Percentiles rank a stretch among this genome's conserved stretches.
phyloP scores from a whole-genome alignment of 495 filamentous ascomycete genomes.

The Cladorrhinum samala region DNA sequence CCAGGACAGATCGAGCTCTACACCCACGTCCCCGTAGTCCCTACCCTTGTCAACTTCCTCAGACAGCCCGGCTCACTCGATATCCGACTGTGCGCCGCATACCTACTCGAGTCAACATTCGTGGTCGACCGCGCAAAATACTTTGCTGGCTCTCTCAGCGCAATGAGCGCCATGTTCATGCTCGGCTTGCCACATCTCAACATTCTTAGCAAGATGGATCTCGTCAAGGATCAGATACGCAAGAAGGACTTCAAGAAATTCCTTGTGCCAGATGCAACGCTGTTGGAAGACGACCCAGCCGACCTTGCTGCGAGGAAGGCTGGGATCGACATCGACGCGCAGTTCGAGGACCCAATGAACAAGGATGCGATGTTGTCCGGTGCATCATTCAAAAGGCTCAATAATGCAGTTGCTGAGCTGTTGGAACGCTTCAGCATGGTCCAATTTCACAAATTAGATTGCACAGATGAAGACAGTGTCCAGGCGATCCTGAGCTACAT shows the following conservation, averaged over 20 bases:
- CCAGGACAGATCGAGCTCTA: constrained; percentile 98
- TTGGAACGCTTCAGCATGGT: constrained; percentile 99
- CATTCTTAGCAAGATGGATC: constrained; percentile 93
- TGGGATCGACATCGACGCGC: constrained; percentile 33
- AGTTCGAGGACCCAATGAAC: constrained; percentile 49
- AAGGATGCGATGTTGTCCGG: constrained; percentile 69
- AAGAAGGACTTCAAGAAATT: constrained; percentile 82
- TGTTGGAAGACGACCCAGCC: constrained; percentile 65
- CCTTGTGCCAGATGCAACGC: constrained; percentile 69
- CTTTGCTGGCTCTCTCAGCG: constrained; percentile 89
- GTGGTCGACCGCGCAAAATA: constrained; percentile 93
- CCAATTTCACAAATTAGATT: constrained; percentile 83
- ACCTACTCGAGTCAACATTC: constrained; percentile 92
- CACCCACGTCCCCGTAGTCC: constrained; percentile 90
- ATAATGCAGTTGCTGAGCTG: constrained; percentile 76
- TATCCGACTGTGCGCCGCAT: constrained; percentile 88
- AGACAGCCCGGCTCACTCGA: constrained; percentile 73
- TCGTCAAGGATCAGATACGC: constrained; percentile 75
- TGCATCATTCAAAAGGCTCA: constrained; percentile 68
- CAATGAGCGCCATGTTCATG: constrained; percentile 99
- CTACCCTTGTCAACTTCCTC: constrained; percentile 75
- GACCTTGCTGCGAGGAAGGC: constrained; percentile 42
- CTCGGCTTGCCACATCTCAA: constrained; percentile 94
- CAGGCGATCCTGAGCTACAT: constrained; percentile 89
- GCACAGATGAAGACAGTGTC: constrained; percentile 90